phyloP scores from a whole-genome alignment of 2,329 filamentous ascomycete species.

The Trichoderma guizhouense region DNA sequence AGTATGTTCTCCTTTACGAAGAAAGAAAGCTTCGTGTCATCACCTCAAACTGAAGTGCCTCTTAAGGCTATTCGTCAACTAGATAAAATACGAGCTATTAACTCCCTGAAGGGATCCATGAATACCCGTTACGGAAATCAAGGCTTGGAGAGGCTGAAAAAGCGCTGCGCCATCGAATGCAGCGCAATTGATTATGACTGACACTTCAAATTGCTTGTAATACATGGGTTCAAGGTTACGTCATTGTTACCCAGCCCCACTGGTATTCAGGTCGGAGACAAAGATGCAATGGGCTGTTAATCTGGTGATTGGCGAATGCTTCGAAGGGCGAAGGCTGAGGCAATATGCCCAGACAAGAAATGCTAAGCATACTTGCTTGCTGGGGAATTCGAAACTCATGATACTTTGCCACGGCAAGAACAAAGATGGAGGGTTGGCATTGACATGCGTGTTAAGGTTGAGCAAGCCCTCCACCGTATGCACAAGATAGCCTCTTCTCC shows the following conservation, averaged over 20 bases:
- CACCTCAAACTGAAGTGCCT: not conserved
- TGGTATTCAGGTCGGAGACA: not conserved
- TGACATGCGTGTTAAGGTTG: not conserved
- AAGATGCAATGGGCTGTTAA: not conserved
- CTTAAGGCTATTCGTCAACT: not conserved
- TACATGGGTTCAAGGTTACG: not conserved
- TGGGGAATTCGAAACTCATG: not conserved
- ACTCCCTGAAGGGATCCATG: not conserved
- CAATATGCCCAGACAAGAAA: not conserved
- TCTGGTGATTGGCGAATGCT: not conserved
- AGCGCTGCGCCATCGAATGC: not conserved
- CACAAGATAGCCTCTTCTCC: not conserved
- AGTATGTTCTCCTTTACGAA: not conserved
- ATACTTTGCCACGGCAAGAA: not conserved
- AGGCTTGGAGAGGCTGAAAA: not conserved
- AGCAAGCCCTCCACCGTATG: not conserved
- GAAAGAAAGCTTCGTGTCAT: not conserved
- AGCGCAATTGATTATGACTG: not conserved
- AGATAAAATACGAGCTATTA: not conserved
- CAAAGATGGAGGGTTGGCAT: not conserved
- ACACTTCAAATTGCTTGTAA: not conserved
- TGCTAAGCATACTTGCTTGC: not conserved
- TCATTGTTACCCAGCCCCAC: slow-evolving; percentile 3
- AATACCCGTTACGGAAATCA: not conserved
- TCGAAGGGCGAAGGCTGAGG: not conserved